Conservation (phyloP, 2,329 filamentous ascomycete genomes). For the Ciborinia camelliae region DNA sequence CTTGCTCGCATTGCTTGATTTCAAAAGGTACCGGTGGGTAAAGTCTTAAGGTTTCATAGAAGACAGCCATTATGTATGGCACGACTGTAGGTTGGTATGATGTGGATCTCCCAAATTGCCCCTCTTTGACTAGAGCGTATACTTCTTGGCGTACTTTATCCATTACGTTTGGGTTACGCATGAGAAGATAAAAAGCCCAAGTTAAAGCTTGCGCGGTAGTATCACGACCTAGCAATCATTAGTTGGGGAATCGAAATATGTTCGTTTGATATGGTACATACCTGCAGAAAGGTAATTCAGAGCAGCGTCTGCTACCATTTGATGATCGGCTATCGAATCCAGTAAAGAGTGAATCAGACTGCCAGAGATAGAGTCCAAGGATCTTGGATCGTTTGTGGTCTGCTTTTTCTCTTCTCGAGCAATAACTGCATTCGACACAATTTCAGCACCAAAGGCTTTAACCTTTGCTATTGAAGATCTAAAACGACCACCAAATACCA, state of each 20-base stretch:
- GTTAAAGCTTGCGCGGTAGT: constrained; percentile 63
- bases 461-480: constrained; percentile 49
- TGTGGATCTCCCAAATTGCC: constrained; percentile 12
- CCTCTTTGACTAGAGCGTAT: constrained; percentile 12
- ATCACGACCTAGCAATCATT: constrained; percentile 47
- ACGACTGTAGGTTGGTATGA: constrained; percentile 37
- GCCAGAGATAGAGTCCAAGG: constrained; percentile 44
- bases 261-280: constrained; percentile 19
- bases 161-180: constrained; percentile 46
- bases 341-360: constrained; percentile 60
- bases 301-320: constrained; percentile 60
- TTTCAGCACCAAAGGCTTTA: constrained; percentile 53
- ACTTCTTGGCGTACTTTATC: constrained; percentile 46
- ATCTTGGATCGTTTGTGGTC: constrained; percentile 22
- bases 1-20: constrained; percentile 55
- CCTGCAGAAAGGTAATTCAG: constrained; percentile 64
- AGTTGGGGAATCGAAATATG: constrained; percentile 9
- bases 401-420: constrained; percentile 38
- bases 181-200: constrained; percentile 60
- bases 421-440: constrained; percentile 53
- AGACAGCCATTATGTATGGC: constrained; percentile 59
- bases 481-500: constrained; percentile 48
- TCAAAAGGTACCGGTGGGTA: constrained; percentile 65
- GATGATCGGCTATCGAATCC: constrained; percentile 51
- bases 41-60: constrained; percentile 59